These are phyloP conservation scores for Ichthyophthirius multifiliis DNA, from an alignment of 169 alveolate species.

Conservation along the genomic window DNA sequence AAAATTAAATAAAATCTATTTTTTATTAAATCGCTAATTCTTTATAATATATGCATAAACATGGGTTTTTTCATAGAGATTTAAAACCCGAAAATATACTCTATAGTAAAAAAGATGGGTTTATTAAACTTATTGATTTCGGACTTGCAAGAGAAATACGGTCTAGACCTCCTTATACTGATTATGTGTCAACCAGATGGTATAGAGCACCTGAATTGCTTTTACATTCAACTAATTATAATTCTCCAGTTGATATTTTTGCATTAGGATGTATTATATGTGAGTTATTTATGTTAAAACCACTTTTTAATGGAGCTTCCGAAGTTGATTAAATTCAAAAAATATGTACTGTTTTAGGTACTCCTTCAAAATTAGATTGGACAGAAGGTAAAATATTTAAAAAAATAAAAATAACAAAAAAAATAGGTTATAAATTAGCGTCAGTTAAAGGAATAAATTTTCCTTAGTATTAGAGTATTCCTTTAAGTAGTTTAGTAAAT, in stretches of 20 bases:
- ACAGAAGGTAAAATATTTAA: slow-evolving; percentile 72
- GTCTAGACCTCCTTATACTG: slow-evolving; percentile 83
- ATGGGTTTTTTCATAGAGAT: slow-evolving; percentile 85
- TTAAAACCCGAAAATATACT: slow-evolving; percentile 83
- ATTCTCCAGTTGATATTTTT: slow-evolving; percentile 85
- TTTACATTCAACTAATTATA: slow-evolving; percentile 76
- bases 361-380: slow-evolving; percentile 79
- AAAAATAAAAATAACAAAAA: too few species aligned
- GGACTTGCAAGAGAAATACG: slow-evolving; percentile 86
- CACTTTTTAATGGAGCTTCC: slow-evolving; percentile 85
- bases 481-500: slow-evolving; percentile 57
- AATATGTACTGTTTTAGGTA: slow-evolving; percentile 83
- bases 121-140: slow-evolving; percentile 82
- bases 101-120: slow-evolving; percentile 48
- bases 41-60: slow-evolving; percentile 76
- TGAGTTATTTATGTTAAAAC: slow-evolving; percentile 80
- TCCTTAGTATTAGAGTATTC: slow-evolving; percentile 54
- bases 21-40: slow-evolving; percentile 76
- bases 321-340: slow-evolving; percentile 81
- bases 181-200: slow-evolving; percentile 82
- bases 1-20: slow-evolving; percentile 53
- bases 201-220: slow-evolving; percentile 86
- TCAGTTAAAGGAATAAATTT: slow-evolving; percentile 57
- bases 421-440: slow-evolving; percentile 61
- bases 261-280: slow-evolving; percentile 90